phyloP scores from a whole-genome alignment of 192 early-diverging fungal species.

The Coemansia sp. region DNA sequence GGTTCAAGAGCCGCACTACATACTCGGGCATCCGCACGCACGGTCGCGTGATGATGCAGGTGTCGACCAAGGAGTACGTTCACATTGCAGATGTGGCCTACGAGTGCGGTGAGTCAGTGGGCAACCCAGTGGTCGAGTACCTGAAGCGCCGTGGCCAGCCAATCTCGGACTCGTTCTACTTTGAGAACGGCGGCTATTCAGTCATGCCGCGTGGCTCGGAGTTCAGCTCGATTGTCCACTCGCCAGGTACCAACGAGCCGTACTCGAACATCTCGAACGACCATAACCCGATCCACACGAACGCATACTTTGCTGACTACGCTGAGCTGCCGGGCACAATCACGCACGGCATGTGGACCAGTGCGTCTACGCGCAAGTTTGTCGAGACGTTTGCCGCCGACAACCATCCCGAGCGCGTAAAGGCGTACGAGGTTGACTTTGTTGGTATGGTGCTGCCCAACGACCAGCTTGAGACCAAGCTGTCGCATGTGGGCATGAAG shows the following conservation, averaged over 20 bases:
- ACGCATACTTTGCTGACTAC: slow-evolving; percentile 84
- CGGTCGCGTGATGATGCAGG: slow-evolving; percentile 57
- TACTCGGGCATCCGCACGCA: slow-evolving; percentile 59
- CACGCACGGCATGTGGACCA: slow-evolving; percentile 98
- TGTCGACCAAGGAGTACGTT: slow-evolving; percentile 67
- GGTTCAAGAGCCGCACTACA: slow-evolving; percentile 58
- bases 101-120: slow-evolving; percentile 69
- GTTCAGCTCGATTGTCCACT: slow-evolving; percentile 63
- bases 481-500: slow-evolving; percentile 81
- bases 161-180: slow-evolving; percentile 87
- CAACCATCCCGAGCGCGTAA: slow-evolving; percentile 77
- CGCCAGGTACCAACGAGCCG: slow-evolving; percentile 56
- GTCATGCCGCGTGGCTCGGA: slow-evolving; percentile 83
- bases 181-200: slow-evolving; percentile 89
- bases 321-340: slow-evolving; percentile 89
- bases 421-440: slow-evolving; percentile 76
- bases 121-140: slow-evolving; percentile 90
- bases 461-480: slow-evolving; percentile 76
- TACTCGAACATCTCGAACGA: slow-evolving; percentile 86
- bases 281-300: slow-evolving; percentile 94
- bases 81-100: slow-evolving; percentile 82
- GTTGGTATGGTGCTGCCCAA: slow-evolving; percentile 86
- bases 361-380: slow-evolving; percentile 82
- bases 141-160: slow-evolving; percentile 79
- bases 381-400: slow-evolving; percentile 83